These are phyloP conservation scores for Serendipita sp. DNA, from an alignment of 1,284 basidiomycete genomes.

Conservation along the genomic window DNA sequence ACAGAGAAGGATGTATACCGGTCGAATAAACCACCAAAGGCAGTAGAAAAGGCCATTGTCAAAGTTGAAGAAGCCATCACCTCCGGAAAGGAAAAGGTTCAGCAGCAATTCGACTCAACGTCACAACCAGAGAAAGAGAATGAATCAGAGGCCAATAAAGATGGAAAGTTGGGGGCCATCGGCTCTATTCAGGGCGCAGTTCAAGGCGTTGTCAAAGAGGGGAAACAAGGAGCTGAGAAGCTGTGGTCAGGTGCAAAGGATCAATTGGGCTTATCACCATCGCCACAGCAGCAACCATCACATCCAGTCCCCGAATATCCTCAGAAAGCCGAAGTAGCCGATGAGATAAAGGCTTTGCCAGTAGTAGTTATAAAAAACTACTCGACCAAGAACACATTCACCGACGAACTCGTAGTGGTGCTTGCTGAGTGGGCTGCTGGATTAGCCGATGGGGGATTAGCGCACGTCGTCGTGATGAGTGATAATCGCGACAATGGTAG, in stretches of 20 bases:
- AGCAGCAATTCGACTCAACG: background rate
- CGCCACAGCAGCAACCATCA: background rate
- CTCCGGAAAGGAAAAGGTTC: background rate
- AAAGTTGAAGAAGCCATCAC: background rate
- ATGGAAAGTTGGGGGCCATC: slow-evolving; percentile 1
- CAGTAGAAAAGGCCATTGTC: background rate
- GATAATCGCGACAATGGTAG: slow-evolving; percentile 85
- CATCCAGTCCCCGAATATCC: slow-evolving; percentile 14
- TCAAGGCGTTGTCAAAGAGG: slow-evolving; percentile 14
- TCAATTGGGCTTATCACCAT: slow-evolving; percentile 17
- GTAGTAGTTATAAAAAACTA: slow-evolving; percentile 80
- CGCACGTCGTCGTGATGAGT: slow-evolving; percentile 84
- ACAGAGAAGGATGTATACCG: slow-evolving; percentile 25
- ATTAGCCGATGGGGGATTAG: slow-evolving; percentile 58
- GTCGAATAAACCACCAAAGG: background rate
- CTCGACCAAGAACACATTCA: slow-evolving; percentile 44
- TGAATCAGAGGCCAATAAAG: slow-evolving; percentile 8
- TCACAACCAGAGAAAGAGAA: slow-evolving; percentile 10
- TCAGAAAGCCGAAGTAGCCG: slow-evolving; percentile 21
- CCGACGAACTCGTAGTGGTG: slow-evolving; percentile 61
- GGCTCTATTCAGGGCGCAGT: slow-evolving; percentile 12
- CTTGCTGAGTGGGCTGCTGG: slow-evolving; percentile 78
- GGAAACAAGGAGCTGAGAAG: slow-evolving; percentile 20
- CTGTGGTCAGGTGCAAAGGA: slow-evolving; percentile 28
- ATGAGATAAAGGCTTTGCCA: slow-evolving; percentile 52